Evolutionary conservation across 208 protist species (phyloP).

Genomic region (Strigomonas galati): DNA sequence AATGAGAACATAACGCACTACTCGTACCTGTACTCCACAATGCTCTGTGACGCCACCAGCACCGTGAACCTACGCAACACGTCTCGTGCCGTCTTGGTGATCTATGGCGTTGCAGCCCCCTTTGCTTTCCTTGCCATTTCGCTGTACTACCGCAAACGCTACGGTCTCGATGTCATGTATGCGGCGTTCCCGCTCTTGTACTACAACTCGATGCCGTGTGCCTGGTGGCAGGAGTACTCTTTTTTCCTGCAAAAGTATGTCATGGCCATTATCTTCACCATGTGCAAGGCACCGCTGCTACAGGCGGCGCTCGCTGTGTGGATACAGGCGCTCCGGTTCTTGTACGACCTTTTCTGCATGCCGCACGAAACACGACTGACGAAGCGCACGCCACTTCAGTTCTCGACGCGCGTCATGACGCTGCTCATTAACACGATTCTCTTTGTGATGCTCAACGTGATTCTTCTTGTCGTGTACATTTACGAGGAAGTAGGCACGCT

Average conservation of each 20-base stretch:
- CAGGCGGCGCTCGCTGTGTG: constrained; percentile 14
- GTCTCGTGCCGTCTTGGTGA: constrained; percentile 6
- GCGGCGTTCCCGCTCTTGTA: constrained; percentile 18
- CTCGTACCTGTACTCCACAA: constrained; percentile 6
- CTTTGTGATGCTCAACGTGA: constrained; percentile 17
- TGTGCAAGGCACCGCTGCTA: constrained; percentile 1
- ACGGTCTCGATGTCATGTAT: constrained; percentile 23
- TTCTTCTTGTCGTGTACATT: constrained; percentile 18
- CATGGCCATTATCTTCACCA: constrained; percentile 5
- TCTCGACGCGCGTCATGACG: neutral
- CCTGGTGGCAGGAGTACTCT: constrained; percentile 12
- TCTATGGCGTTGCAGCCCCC: constrained; percentile 22
- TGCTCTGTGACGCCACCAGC: constrained; percentile 8
- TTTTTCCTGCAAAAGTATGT: constrained; percentile 13
- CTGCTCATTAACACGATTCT: neutral
- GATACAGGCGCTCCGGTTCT: constrained; percentile 1
- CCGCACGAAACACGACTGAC: neutral
- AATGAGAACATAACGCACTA: neutral
- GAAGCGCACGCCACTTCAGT: neutral
- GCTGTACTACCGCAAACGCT: constrained; percentile 3
- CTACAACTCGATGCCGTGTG: constrained; percentile 4
- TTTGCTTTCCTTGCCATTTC: neutral
- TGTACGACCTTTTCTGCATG: constrained; percentile 1
- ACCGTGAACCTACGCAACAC: constrained; percentile 13
- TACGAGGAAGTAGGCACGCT: constrained; percentile 1